Evolutionary conservation across 108 stramenopile species (phyloP), one percentile per base, ranked within the genome.

Genomic region (Cylindrotheca closterium): DNA sequence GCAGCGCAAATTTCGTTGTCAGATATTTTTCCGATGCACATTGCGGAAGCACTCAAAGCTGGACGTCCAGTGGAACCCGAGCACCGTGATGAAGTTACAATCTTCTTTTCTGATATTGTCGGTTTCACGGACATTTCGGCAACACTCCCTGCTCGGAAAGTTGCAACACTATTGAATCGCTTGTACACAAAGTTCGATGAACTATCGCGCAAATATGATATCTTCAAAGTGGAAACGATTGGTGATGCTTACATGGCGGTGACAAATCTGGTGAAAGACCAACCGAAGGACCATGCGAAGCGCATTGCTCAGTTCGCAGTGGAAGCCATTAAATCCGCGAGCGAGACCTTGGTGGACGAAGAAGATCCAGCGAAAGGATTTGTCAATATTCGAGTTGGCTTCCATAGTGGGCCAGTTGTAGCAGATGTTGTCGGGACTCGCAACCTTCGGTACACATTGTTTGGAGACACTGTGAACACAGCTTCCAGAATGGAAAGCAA

Each of bases 191-290:
- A 54, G 19, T 81, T 84, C 33, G 83, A 84, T 32, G 70, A 51
- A 15, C 55, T 84, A n/a, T 69, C 80, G 10, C 58, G 30, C 21
- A 65, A 73, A 37, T 75, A 85, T 49, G 65, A 73, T 48, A 63
- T 85, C 0, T 85, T 79, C 75, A 85, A 85, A 45, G 71, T 84
- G n/a, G 83, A 84, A 34, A 80, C 79, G 0, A 85, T 85, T 51
- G 83, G 83, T 8, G 83, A 81, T 63, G 81, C 55, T 23, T 65
- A 65, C 52, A 65, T 71, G 52, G 79, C 50, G 10, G 79, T 77
- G n/a, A 58, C 55, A 15, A 76, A 71, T 33, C 30, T 66, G 21
- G 68, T 26, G 0, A 51, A 33, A 27, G 52, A 74, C 18, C 81
- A 82, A 53, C 63, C 51, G 8, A 75, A 80, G 53, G 67, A 68